Evolutionary conservation across 176 grass and related monocot genomes (phyloP).

Genomic region (Eragrostis curvula): DNA sequence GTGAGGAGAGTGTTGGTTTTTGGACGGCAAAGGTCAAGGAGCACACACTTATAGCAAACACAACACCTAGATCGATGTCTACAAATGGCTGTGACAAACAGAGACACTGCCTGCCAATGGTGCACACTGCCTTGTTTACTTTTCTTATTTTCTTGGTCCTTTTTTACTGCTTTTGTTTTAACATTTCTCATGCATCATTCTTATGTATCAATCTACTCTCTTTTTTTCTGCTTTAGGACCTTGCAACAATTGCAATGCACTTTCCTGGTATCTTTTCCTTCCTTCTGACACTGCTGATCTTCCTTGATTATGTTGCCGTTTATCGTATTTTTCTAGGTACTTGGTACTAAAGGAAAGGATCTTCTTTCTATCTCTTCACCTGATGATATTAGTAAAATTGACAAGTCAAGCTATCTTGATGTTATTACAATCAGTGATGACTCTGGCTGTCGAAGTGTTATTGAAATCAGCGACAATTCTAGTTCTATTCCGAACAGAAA

Average conservation of each 20-base stretch:
- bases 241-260: slow-evolving; percentile 7
- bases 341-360: slow-evolving; percentile 20
- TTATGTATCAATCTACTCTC: not conserved
- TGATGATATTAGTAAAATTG: slow-evolving; percentile 6
- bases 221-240: not conserved
- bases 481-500: slow-evolving; percentile 19
- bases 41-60: not conserved
- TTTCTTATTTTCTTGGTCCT: not conserved
- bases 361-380: not conserved
- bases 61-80: not conserved
- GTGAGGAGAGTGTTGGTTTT: not conserved
- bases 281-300: slow-evolving; percentile 6
- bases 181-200: not conserved
- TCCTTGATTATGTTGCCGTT: not conserved
- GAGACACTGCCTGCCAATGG: slow-evolving; percentile 9
- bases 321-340: slow-evolving; percentile 23
- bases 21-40: not conserved
- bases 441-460: not conserved
- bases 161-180: not conserved
- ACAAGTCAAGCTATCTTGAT: slow-evolving; percentile 7
- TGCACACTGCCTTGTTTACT: not conserved
- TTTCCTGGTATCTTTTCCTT: not conserved
- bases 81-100: not conserved
- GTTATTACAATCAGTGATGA: slow-evolving; percentile 24
- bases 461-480: slow-evolving; percentile 31